phyloP scores from a whole-genome alignment of 257 asterid genomes.

The Solanum megistacrolobum region DNA sequence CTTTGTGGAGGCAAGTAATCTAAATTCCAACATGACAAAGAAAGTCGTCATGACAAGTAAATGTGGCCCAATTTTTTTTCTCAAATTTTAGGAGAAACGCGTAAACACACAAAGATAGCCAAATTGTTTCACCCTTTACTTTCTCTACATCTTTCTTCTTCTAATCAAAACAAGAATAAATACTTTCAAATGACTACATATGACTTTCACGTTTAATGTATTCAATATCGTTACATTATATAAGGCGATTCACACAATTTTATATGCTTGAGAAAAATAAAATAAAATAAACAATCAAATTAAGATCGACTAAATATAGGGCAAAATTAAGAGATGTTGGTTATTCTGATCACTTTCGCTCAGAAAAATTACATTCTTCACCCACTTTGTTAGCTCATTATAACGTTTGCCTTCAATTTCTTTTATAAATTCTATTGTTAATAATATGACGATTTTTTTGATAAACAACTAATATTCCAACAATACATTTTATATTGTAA shows the following conservation, averaged over 20 bases:
- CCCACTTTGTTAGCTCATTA: background rate
- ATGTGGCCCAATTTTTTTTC: background rate
- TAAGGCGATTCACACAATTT: background rate
- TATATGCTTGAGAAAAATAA: background rate
- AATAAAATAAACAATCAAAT: too few species aligned
- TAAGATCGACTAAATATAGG: too few species aligned
- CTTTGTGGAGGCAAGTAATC: background rate
- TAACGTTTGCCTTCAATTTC: too few species aligned
- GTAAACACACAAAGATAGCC: background rate
- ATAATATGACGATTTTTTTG: rapidly evolving
- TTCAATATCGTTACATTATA: background rate
- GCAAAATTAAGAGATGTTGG: background rate
- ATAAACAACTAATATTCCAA: background rate
- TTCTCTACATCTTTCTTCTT: background rate
- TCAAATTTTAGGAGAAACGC: background rate
- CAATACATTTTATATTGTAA: background rate
- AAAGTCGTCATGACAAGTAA: background rate
- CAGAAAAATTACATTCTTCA: background rate
- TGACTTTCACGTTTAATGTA: background rate
- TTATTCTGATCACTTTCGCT: background rate
- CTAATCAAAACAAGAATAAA: background rate
- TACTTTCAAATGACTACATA: background rate
- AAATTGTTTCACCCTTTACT: background rate
- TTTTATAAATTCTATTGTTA: too few species aligned
- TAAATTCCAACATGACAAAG: background rate